Percentiles rank a stretch among this genome's conserved stretches.
Conservation (phyloP, 2,329 filamentous ascomycete genomes). For the Fusarium tanahbumbuense region DNA sequence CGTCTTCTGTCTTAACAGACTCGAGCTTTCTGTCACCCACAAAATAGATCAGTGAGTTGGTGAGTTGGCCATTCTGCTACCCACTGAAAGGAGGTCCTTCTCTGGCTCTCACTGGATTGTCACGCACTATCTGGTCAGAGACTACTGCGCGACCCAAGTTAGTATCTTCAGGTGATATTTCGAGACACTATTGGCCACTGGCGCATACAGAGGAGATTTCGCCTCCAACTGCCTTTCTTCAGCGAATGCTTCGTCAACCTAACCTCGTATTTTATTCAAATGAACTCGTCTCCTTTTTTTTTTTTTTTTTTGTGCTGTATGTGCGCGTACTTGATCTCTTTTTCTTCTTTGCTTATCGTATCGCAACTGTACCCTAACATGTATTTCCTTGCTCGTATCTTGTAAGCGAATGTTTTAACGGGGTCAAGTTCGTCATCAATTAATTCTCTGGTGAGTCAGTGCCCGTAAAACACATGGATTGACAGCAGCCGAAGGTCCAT, state of each 20-base stretch:
- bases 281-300: conserved; percentile 15
- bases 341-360: background rate
- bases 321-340: background rate
- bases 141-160: conserved; percentile 43
- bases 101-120: conserved; percentile 40
- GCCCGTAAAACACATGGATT: conserved; percentile 31
- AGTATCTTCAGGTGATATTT: conserved; percentile 33
- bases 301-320: conserved; percentile 10
- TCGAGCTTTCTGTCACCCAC: background rate
- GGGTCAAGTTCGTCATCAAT: conserved; percentile 36
- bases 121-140: conserved; percentile 40
- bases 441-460: conserved; percentile 32
- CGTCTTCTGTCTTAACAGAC: background rate
- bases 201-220: conserved; percentile 12
- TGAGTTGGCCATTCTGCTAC: conserved; percentile 31
- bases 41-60: conserved; percentile 10
- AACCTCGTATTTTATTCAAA: conserved; percentile 4
- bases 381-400: conserved; percentile 16
- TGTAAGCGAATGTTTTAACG: conserved; percentile 26
- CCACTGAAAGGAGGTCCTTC: conserved; percentile 37
- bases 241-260: background rate
- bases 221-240: conserved; percentile 15
- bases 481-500: conserved; percentile 30
- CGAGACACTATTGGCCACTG: conserved; percentile 35
- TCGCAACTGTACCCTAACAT: conserved; percentile 12